These are phyloP conservation scores for Pestalotiopsis sp. DNA, from an alignment of 2,329 filamentous ascomycete genomes.

Conservation along the genomic window DNA sequence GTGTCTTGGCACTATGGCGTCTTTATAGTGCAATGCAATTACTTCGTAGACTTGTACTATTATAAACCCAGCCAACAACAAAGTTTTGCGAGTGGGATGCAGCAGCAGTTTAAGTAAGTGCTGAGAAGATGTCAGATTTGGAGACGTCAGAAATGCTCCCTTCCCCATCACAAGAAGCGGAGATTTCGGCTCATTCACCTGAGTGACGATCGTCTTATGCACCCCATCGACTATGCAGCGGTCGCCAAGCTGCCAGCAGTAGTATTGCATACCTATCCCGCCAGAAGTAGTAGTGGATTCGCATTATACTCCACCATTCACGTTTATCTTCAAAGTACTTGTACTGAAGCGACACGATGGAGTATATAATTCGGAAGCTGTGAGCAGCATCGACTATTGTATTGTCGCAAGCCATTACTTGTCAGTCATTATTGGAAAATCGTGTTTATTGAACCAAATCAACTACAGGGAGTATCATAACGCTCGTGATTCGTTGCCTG, in stretches of 20 bases:
- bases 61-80: too few relatives aligned
- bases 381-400: too few relatives aligned
- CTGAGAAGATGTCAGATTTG: background rate
- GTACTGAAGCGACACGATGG: too few relatives aligned
- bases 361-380: too few relatives aligned
- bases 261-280: too few relatives aligned
- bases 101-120: background rate
- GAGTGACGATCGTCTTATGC: background rate
- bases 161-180: background rate
- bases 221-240: background rate
- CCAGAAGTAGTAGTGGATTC: too few relatives aligned
- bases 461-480: constrained; percentile 12
- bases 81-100: too few relatives aligned
- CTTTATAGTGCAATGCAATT: background rate
- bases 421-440: background rate
- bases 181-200: background rate
- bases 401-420: background rate
- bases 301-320: too few relatives aligned
- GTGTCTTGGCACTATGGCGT: too few relatives aligned
- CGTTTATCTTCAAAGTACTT: too few relatives aligned
- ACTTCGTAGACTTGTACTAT: background rate
- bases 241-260: too few relatives aligned
- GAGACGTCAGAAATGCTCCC: background rate
- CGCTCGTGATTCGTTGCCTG: constrained; percentile 5
- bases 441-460: background rate